Conservation (phyloP, 2,329 filamentous ascomycete species). For the Septoria petroselini region DNA sequence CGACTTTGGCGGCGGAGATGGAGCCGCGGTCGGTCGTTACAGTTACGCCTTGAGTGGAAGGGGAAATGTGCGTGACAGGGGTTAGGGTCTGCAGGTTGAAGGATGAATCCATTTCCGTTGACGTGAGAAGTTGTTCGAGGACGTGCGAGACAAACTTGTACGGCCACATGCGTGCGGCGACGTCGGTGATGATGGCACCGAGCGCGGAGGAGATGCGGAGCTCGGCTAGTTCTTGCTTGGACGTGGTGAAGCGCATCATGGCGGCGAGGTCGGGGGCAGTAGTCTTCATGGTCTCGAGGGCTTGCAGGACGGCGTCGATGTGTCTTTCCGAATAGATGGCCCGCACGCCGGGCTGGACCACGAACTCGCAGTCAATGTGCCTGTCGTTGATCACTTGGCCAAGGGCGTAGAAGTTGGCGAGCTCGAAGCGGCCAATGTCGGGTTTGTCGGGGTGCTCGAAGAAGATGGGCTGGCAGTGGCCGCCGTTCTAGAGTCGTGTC, state of each 20-base stretch:
- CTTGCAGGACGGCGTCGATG: constrained; percentile 51
- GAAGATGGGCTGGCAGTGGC: constrained; percentile 70
- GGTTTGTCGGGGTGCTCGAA: constrained; percentile 57
- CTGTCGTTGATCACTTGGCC: constrained; percentile 56
- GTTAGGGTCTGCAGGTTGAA: constrained; percentile 77
- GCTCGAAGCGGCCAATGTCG: constrained; percentile 65
- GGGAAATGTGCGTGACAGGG: constrained; percentile 48
- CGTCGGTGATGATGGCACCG: constrained; percentile 62
- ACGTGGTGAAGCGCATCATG: constrained; percentile 42
- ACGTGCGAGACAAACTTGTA: constrained; percentile 78
- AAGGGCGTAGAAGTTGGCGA: constrained; percentile 64
- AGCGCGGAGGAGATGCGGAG: constrained; percentile 55
- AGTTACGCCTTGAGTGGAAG: constrained; percentile 19
- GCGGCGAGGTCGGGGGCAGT: constrained; percentile 57
- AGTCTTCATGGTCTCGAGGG: constrained; percentile 52
- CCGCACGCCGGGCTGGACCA: constrained; percentile 60
- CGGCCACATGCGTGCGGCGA: constrained; percentile 72
- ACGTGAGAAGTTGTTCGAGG: constrained; percentile 57
- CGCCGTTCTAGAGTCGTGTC: constrained; percentile 44
- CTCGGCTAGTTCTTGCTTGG: constrained; percentile 46
- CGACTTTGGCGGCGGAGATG: constrained; percentile 60
- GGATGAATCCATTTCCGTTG: constrained; percentile 29
- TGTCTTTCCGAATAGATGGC: constrained; percentile 58
- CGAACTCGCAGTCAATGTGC: constrained; percentile 68
- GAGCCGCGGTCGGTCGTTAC: constrained; percentile 63